Conservation (phyloP, 768 basidiomycete genomes). For the Leccinum arenicola region DNA sequence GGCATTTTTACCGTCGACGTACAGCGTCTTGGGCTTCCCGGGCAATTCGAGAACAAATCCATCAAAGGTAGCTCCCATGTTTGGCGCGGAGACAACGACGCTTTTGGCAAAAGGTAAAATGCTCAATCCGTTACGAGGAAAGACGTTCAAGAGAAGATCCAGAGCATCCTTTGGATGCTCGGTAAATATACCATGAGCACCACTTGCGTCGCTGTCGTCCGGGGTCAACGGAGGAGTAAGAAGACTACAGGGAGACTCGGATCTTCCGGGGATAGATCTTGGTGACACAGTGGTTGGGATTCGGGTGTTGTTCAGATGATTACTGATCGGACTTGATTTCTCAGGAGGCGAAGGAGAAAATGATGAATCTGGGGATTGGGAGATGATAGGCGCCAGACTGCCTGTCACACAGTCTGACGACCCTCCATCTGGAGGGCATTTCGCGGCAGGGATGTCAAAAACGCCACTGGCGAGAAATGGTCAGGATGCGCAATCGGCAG, state of each 20-base stretch:
- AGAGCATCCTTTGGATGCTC: slow-evolving; percentile 61
- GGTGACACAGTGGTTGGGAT: slow-evolving; percentile 35
- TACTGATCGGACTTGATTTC: slow-evolving; percentile 20
- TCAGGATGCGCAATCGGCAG: neutral
- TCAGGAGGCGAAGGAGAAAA: slow-evolving; percentile 30
- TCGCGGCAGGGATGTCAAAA: slow-evolving; percentile 88
- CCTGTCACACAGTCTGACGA: slow-evolving; percentile 96
- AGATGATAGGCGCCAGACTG: slow-evolving; percentile 68
- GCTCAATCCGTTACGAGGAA: slow-evolving; percentile 67
- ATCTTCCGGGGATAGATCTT: slow-evolving; percentile 42
- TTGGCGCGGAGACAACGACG: slow-evolving; percentile 69
- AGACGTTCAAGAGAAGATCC: slow-evolving; percentile 75
- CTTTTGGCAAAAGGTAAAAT: slow-evolving; percentile 73
- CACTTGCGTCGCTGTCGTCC: slow-evolving; percentile 52
- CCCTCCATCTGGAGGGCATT: slow-evolving; percentile 97
- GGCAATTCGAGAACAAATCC: slow-evolving; percentile 77
- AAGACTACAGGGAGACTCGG: slow-evolving; percentile 39
- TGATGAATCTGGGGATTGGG: slow-evolving; percentile 40
- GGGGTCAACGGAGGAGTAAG: slow-evolving; percentile 81
- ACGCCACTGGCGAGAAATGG: slow-evolving; percentile 63
- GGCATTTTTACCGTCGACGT: slow-evolving; percentile 82
- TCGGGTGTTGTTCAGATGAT: slow-evolving; percentile 16
- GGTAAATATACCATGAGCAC: slow-evolving; percentile 39
- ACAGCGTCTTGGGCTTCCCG: slow-evolving; percentile 69
- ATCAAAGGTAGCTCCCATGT: slow-evolving; percentile 67